Conservation (phyloP, 2,329 filamentous ascomycete species). For the Phialemoniopsis sp. region DNA sequence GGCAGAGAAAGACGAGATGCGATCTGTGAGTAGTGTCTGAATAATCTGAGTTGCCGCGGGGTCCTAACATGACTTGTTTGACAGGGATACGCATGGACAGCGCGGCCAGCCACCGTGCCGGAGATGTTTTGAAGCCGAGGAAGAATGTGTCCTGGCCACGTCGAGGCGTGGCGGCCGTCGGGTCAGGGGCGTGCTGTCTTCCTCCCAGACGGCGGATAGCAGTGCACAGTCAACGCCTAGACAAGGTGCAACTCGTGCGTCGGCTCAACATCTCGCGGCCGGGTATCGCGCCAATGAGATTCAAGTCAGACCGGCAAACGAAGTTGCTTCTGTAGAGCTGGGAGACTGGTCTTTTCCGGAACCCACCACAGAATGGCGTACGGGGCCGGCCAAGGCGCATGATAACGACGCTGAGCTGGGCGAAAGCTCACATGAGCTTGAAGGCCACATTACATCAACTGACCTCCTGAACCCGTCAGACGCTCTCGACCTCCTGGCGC, state of each 20-base stretch:
- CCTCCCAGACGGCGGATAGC: too few species aligned
- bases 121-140: slow-evolving; percentile 28
- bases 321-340: too few species aligned
- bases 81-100: slow-evolving; percentile 24
- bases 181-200: slow-evolving; percentile 6
- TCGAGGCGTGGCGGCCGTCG: slow-evolving; percentile 32
- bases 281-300: too few species aligned
- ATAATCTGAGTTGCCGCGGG: not conserved
- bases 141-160: slow-evolving; percentile 33
- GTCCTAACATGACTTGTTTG: not conserved
- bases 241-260: too few species aligned
- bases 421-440: slow-evolving; percentile 15
- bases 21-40: slow-evolving; percentile 22
- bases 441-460: slow-evolving; percentile 32
- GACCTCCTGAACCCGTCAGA: slow-evolving; percentile 36
- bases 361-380: too few species aligned
- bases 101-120: slow-evolving; percentile 25
- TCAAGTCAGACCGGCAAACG: too few species aligned
- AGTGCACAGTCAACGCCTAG: too few species aligned
- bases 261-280: too few species aligned
- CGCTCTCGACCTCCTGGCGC: slow-evolving; percentile 32
- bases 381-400: too few species aligned
- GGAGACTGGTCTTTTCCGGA: too few species aligned
- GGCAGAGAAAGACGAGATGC: slow-evolving; percentile 22
- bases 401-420: too few species aligned